Percentiles rank a stretch among this genome's conserved stretches.
Evolutionary conservation across 345 rosid genomes (phyloP).

Genomic region (Bretschneidera sinensis): DNA sequence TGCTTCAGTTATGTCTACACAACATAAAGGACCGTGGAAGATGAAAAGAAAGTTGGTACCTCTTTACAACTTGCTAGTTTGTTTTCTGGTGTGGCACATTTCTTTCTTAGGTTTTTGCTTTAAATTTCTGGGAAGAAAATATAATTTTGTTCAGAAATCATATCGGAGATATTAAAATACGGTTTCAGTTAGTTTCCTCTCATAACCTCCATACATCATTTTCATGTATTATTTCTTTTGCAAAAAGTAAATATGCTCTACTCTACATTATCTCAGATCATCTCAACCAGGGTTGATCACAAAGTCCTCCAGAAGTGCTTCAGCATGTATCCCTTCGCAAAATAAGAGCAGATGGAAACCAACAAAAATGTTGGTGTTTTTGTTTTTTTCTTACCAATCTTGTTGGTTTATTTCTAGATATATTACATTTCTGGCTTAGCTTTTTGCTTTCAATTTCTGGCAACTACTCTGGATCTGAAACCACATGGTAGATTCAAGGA

Average conservation of each 20-base stretch:
- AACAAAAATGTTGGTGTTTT: conserved; percentile 39
- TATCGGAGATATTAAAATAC: neutral
- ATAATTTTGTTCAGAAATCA: neutral
- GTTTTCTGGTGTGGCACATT: conserved; percentile 9
- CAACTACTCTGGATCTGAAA: no score
- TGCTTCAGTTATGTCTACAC: conserved; percentile 24
- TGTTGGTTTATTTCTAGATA: conserved; percentile 17
- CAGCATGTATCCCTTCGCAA: conserved; percentile 28
- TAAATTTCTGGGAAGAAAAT: neutral
- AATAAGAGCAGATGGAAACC: conserved; percentile 37
- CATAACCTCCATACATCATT: no score
- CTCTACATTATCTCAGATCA: conserved; percentile 36
- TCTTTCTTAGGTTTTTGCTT: neutral
- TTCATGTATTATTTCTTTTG: conserved; percentile 3
- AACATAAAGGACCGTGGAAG: conserved; percentile 32
- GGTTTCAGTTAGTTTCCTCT: neutral
- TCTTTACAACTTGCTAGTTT: conserved; percentile 13
- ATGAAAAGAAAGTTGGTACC: conserved; percentile 46
- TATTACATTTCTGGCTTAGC: neutral
- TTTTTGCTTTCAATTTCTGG: no score
- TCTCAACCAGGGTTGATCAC: conserved; percentile 32
- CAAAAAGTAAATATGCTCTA: neutral
- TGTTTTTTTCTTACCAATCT: conserved; percentile 2
- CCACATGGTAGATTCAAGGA: no score
- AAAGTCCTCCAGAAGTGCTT: conserved; percentile 32